A percentile compares a stretch with the other conserved stretches of the same genome.
phyloP scores from a whole-genome alignment of 2,329 filamentous ascomycete species.

The Ophiobolus disseminans region DNA sequence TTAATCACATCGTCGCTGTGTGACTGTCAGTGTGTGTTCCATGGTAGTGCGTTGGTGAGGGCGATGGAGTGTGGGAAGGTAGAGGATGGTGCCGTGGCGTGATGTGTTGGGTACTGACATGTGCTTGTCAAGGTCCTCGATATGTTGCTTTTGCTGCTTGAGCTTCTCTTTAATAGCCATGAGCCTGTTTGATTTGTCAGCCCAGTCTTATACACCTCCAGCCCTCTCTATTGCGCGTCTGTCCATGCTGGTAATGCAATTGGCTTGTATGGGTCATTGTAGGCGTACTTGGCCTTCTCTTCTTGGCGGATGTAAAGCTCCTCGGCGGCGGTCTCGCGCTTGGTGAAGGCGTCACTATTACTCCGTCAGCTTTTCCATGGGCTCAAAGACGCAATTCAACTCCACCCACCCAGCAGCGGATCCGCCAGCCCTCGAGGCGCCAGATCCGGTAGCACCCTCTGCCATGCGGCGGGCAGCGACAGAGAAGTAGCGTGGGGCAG shows the following conservation, averaged over 20 bases:
- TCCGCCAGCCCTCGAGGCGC: conserved; percentile 51
- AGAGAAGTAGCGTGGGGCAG: conserved; percentile 52
- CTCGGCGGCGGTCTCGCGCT: conserved; percentile 87
- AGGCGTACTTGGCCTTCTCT: conserved; percentile 79
- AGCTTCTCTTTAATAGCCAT: conserved; percentile 73
- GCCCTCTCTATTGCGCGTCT: not conserved
- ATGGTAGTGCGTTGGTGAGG: conserved; percentile 12
- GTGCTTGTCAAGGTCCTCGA: conserved; percentile 84
- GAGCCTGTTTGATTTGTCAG: conserved; percentile 59
- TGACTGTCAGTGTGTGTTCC: not conserved
- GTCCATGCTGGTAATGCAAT: not conserved
- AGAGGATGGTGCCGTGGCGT: too few species aligned
- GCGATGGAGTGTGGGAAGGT: too few species aligned
- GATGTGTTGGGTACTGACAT: conserved; percentile 66
- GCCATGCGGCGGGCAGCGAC: conserved; percentile 52
- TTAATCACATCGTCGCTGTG: conserved; percentile 78
- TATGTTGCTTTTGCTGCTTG: conserved; percentile 77
- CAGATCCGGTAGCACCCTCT: conserved; percentile 56
- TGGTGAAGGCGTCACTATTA: conserved; percentile 85
- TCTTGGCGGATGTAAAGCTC: conserved; percentile 83
- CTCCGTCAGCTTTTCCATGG: conserved; percentile 11
- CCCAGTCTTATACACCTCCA: not conserved
- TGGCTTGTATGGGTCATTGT: conserved; percentile 1
- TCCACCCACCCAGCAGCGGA: conserved; percentile 42
- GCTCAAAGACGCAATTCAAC: conserved; percentile 1